phyloP scores from a whole-genome alignment of 108 stramenopile species.

The Cyclotella choctawhatcheeana region DNA sequence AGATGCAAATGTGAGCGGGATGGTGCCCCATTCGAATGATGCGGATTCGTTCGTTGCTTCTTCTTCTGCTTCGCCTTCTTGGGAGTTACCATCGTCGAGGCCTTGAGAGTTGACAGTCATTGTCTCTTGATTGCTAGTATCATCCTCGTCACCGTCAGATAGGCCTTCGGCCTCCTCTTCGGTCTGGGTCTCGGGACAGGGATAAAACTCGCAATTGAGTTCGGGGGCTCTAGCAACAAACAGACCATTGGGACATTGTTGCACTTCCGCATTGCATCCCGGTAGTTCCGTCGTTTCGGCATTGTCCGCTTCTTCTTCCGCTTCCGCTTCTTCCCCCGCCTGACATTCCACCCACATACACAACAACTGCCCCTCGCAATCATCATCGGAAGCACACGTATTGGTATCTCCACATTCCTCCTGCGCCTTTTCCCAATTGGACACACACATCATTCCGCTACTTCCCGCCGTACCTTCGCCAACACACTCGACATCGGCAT shows the following conservation, averaged over 20 bases:
- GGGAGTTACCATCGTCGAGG: neutral
- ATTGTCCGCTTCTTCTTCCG: neutral
- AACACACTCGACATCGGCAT: constrained; percentile 36
- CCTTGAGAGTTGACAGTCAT: constrained; percentile 5
- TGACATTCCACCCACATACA: constrained; percentile 42
- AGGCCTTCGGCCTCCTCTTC: neutral
- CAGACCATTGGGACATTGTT: constrained; percentile 29
- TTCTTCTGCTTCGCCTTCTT: neutral
- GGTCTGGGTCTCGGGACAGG: constrained; percentile 25
- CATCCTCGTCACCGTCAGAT: neutral
- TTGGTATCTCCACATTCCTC: constrained; percentile 8
- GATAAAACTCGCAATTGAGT: constrained; percentile 51
- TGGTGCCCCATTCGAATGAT: constrained; percentile 26
- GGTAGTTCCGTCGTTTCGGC: constrained; percentile 3
- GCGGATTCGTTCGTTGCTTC: neutral
- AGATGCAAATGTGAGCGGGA: constrained; percentile 14
- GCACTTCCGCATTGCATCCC: constrained; percentile 45
- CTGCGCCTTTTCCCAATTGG: constrained; percentile 22
- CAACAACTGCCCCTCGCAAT: constrained; percentile 25
- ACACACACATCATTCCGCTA: constrained; percentile 36
- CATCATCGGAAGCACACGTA: constrained; percentile 42
- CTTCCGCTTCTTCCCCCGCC: neutral
- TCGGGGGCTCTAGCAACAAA: constrained; percentile 40
- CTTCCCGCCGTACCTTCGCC: neutral
- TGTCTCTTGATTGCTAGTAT: neutral